phyloP scores from a whole-genome alignment of 225 moss, liverwort and hornwort genomes.

The Rhytidiadelphus loreus region DNA sequence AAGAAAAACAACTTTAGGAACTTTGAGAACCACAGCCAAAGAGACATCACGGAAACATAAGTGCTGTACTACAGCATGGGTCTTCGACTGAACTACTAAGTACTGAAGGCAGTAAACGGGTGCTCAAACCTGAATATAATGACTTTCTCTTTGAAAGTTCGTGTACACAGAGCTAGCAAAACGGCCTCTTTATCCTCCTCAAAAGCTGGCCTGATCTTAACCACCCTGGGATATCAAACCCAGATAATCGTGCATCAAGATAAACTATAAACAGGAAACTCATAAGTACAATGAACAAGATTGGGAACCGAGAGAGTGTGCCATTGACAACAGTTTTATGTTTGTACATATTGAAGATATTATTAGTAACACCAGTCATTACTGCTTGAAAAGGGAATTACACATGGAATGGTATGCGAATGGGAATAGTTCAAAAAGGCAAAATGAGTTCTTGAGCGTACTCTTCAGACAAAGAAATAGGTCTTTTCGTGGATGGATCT shows the following conservation, averaged over 20 bases:
- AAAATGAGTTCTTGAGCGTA: conserved; percentile 13
- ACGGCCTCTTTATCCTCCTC: conserved; percentile 83
- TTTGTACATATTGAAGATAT: not conserved
- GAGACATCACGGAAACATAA: not conserved
- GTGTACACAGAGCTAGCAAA: conserved; percentile 74
- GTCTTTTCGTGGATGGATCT: conserved; percentile 88
- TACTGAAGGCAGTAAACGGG: not conserved
- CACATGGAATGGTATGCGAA: not conserved
- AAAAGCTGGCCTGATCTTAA: conserved; percentile 76
- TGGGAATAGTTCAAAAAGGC: not conserved
- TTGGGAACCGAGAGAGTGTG: not conserved
- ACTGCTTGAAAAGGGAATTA: not conserved
- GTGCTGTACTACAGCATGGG: not conserved
- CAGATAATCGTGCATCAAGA: not conserved
- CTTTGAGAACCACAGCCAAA: not conserved
- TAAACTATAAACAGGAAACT: not conserved
- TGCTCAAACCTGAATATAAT: conserved; percentile 75
- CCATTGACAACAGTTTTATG: not conserved
- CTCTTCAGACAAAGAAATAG: conserved; percentile 85
- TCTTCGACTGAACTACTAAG: not conserved
- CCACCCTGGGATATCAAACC: conserved; percentile 34
- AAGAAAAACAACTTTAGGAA: not conserved
- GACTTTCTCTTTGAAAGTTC: conserved; percentile 66
- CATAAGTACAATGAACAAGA: not conserved
- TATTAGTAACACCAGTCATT: not conserved